A percentile compares a stretch with the other conserved stretches of the same genome.
phyloP scores from a whole-genome alignment of 1,139 yeast species.

The Scheffersomyces cryptocercus region DNA sequence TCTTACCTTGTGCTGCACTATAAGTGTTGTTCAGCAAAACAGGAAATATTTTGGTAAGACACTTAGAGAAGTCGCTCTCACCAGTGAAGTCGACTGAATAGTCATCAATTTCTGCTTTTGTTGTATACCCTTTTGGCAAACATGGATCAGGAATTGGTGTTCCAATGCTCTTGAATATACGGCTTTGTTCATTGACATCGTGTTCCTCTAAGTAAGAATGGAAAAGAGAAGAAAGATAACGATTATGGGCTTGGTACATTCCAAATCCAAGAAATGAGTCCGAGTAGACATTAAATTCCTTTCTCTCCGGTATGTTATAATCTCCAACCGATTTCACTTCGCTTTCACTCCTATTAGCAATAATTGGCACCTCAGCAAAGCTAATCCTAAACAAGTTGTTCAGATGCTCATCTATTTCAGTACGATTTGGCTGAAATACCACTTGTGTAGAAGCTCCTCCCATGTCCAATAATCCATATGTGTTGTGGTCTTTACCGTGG shows the following conservation, averaged over 20 bases:
- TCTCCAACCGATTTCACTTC: neutral
- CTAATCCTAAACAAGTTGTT: slow-evolving; percentile 55
- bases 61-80: slow-evolving; percentile 57
- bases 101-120: slow-evolving; percentile 22
- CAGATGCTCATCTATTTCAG: slow-evolving; percentile 55
- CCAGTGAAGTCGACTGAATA: slow-evolving; percentile 49
- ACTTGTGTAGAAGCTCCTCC: slow-evolving; percentile 90
- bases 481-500: slow-evolving; percentile 54
- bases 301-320: slow-evolving; percentile 7
- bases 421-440: slow-evolving; percentile 67
- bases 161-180: slow-evolving; percentile 12
- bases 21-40: slow-evolving; percentile 44
- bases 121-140: slow-evolving; percentile 49
- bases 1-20: slow-evolving; percentile 14
- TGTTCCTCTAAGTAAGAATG: slow-evolving; percentile 20
- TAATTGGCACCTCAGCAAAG: slow-evolving; percentile 40
- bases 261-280: slow-evolving; percentile 80
- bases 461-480: slow-evolving; percentile 80
- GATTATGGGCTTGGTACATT: slow-evolving; percentile 63
- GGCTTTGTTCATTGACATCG: slow-evolving; percentile 10
- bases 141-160: slow-evolving; percentile 60
- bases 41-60: slow-evolving; percentile 55
- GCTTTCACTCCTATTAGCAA: neutral
- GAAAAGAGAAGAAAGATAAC: slow-evolving; percentile 45
- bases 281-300: slow-evolving; percentile 58